These are phyloP conservation scores for Pseudocercospora vitis DNA, from an alignment of 2,329 filamentous ascomycete genomes.

Conservation along the genomic window DNA sequence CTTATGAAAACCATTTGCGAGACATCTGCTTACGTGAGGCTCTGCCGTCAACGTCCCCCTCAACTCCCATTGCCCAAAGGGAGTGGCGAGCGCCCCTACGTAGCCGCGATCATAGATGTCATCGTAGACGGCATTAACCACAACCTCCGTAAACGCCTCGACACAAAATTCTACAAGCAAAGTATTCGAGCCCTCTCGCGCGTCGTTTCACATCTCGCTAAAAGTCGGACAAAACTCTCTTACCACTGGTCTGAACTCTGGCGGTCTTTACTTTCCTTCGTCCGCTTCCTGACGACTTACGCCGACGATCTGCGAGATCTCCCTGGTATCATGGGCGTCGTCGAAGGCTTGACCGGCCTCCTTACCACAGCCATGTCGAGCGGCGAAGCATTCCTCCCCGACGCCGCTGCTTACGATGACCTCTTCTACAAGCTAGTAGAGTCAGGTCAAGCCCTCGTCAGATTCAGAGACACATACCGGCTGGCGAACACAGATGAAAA, in stretches of 20 bases:
- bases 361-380: slow-evolving; percentile 79
- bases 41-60: slow-evolving; percentile 87
- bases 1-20: slow-evolving; percentile 81
- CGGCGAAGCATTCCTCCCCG: slow-evolving; percentile 88
- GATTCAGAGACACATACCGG: slow-evolving; percentile 77
- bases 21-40: slow-evolving; percentile 71
- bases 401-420: slow-evolving; percentile 86
- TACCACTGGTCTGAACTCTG: slow-evolving; percentile 98
- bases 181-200: slow-evolving; percentile 79
- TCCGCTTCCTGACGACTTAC: slow-evolving; percentile 89
- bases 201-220: slow-evolving; percentile 78
- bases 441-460: slow-evolving; percentile 75
- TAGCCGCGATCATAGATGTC: slow-evolving; percentile 76
- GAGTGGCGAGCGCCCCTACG: slow-evolving; percentile 72
- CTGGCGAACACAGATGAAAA: slow-evolving; percentile 38
- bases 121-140: slow-evolving; percentile 92
- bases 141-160: slow-evolving; percentile 81
- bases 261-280: slow-evolving; percentile 79
- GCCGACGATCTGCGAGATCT: slow-evolving; percentile 70
- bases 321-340: slow-evolving; percentile 68
- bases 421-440: slow-evolving; percentile 98
- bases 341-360: slow-evolving; percentile 77
- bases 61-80: slow-evolving; percentile 70
- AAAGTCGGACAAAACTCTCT: slow-evolving; percentile 72
- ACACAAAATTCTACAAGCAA: slow-evolving; percentile 69